Conservation (phyloP, 164 flowering plant species). For the Santalum album region DNA sequence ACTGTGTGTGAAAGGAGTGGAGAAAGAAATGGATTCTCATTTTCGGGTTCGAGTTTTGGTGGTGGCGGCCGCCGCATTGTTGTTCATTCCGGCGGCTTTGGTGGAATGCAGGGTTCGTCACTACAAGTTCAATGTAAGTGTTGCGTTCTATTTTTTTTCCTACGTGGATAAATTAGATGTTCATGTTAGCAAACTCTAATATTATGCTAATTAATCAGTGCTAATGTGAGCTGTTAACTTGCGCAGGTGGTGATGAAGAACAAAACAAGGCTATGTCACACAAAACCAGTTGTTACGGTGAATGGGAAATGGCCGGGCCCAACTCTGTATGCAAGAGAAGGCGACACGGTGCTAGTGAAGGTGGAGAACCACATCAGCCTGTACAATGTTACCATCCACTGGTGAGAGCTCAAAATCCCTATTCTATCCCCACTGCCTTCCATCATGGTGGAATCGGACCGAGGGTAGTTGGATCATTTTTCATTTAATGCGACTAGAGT, state of each 20-base stretch:
- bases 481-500: too few relatives aligned
- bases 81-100: conserved; percentile 19
- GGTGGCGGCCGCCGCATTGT: conserved; percentile 14
- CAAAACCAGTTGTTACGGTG: conserved; percentile 45
- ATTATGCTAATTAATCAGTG: too few relatives aligned
- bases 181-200: too few relatives aligned
- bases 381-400: conserved; percentile 44
- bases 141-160: too few relatives aligned
- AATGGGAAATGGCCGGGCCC: conserved; percentile 52
- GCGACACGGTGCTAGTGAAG: conserved; percentile 35
- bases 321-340: conserved; percentile 50
- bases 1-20: too few relatives aligned
- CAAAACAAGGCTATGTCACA: conserved; percentile 30
- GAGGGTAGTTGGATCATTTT: too few relatives aligned
- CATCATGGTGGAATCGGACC: too few relatives aligned
- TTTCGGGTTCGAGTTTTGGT: conserved; percentile 17
- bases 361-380: conserved; percentile 38
- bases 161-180: too few relatives aligned
- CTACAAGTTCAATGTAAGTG: conserved; percentile 46
- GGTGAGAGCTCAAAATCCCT: conserved; percentile 17
- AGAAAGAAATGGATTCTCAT: conserved; percentile 13
- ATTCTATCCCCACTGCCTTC: too few relatives aligned
- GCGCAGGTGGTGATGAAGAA: conserved; percentile 40
- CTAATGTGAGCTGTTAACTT: neutral
- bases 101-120: conserved; percentile 30